A percentile compares a stretch with the other conserved stretches of the same genome.
These are phyloP conservation scores for Glycine soja DNA, from an alignment of 306 rosid species.

Conservation along the genomic window DNA sequence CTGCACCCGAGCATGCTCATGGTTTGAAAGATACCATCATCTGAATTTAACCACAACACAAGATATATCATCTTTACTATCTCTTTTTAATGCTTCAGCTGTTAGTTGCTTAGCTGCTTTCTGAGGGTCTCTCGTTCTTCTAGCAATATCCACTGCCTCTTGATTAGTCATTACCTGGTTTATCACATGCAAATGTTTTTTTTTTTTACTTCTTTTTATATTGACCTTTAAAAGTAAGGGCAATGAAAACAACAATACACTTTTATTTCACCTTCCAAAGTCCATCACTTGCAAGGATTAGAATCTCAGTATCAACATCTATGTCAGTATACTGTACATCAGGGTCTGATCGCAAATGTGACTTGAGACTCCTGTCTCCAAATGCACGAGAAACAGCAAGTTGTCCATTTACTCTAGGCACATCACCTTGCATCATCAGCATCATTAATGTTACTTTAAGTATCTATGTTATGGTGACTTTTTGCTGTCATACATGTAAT, in stretches of 20 bases:
- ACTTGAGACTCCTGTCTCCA: slow-evolving; percentile 93
- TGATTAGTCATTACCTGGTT: slow-evolving; percentile 88
- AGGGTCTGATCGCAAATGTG: slow-evolving; percentile 87
- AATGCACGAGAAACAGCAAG: slow-evolving; percentile 96
- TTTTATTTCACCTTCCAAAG: slow-evolving; percentile 81
- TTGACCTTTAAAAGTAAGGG: slow-evolving; percentile 25
- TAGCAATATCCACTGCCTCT: slow-evolving; percentile 89
- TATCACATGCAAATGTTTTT: slow-evolving; percentile 33
- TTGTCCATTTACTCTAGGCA: slow-evolving; percentile 94
- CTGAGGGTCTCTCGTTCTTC: slow-evolving; percentile 67
- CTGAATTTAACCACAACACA: slow-evolving; percentile 85
- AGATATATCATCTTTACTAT: slow-evolving; percentile 90
- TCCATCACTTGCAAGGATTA: slow-evolving; percentile 94
- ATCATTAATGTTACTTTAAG: slow-evolving; percentile 38
- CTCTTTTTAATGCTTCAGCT: slow-evolving; percentile 81
- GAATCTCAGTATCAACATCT: slow-evolving; percentile 61
- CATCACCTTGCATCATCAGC: slow-evolving; percentile 66
- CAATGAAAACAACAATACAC: slow-evolving; percentile 15
- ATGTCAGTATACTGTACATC: slow-evolving; percentile 56
- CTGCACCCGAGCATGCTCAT: slow-evolving; percentile 44
- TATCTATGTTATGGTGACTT: slow-evolving; percentile 11
- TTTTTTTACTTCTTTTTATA: background rate
- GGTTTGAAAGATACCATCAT: slow-evolving; percentile 48
- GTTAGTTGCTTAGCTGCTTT: slow-evolving; percentile 86
- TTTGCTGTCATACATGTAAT: background rate